Base-by-base conservation (phyloP, 2,329 filamentous ascomycete genomes). In the Trichoderma koningii region DNA sequence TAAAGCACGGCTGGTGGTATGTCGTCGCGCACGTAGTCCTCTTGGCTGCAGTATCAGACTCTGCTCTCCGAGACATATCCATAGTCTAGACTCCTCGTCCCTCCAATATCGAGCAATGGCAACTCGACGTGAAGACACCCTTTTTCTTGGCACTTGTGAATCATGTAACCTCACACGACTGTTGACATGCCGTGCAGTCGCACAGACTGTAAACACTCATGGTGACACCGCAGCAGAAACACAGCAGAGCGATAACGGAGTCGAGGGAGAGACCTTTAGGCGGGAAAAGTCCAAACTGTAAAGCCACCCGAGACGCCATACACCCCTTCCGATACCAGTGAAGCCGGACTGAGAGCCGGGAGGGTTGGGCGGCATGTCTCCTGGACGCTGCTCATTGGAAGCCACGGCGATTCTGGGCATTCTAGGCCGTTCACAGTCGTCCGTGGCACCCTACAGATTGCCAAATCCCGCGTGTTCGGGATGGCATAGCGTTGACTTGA, bases 231-330 rank as follows among this genome's bases (percentile, higher is more conserved):
- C 48, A 62, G 38, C 10, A 55, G 59, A 38, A n/a, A 44, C 12
- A 14, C 12, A 14, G 59, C 48, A 53, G 21, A 63, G 59, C 59
- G 59, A 63, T 47, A 63, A 38, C 59, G 59, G 59, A 63, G 50
- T 17, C 12, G 23, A 52, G 38, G 57, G 48, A 42, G 38, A 42
- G 28, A 21, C 28, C 28, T 62, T 55, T 55, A 17, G 59, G 14
- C 17, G 41, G 50, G 17, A 44, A 63, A 62, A 47, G 41, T 63
- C 41, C 53, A 63, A 59, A 45, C 23, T 44, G 42, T 63, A 48
- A n/a, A 44, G 59, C 50, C 59, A 62, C 59, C 47, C 48, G 38
- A 23, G 57, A 44, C 15, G 48, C 48, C 57, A 51, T 45, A 15
- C 50, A 19, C 57, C 47, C 50, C 44, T 53, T 51, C 48, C 15